These are phyloP conservation scores for Sequoiadendron giganteum DNA, from an alignment of 75 land plant species.

Conservation along the genomic window DNA sequence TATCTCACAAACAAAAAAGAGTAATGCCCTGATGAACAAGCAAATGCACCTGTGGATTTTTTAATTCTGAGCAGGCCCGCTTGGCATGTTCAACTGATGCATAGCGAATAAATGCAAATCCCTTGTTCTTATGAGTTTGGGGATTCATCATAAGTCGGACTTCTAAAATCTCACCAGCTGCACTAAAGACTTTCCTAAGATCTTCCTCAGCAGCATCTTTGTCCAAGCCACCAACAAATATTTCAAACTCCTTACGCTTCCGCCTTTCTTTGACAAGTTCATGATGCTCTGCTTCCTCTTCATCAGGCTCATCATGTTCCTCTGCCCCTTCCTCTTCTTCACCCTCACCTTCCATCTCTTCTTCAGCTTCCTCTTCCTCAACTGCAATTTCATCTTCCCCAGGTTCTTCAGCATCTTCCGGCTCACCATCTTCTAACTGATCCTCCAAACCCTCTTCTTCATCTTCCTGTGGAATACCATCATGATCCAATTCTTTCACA, in stretches of 20 bases:
- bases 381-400: conserved; percentile 27
- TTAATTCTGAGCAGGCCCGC: conserved; percentile 42
- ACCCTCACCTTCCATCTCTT: conserved; percentile 25
- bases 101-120: conserved; percentile 64
- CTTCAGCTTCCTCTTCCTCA: conserved; percentile 27
- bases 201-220: conserved; percentile 60
- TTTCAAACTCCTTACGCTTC: conserved; percentile 41
- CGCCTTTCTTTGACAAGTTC: conserved; percentile 29
- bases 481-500: conserved; percentile 15
- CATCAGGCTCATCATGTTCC: conserved; percentile 16
- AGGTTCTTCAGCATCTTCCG: conserved; percentile 27
- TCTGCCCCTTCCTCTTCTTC: conserved; percentile 16
- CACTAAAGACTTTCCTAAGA: conserved; percentile 38
- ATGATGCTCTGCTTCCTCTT: conserved; percentile 12
- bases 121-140: conserved; percentile 53
- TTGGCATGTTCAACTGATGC: conserved; percentile 49
- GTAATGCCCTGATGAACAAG: not conserved
- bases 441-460: conserved; percentile 46
- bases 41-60: conserved; percentile 13
- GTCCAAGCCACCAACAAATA: conserved; percentile 64
- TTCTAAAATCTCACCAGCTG: conserved; percentile 56
- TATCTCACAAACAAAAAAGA: not conserved
- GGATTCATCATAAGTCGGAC: conserved; percentile 40
- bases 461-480: conserved; percentile 32
- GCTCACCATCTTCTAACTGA: conserved; percentile 24